phyloP scores from a whole-genome alignment of 192 early-diverging fungal genomes.

The Backusella mclennaniae region DNA sequence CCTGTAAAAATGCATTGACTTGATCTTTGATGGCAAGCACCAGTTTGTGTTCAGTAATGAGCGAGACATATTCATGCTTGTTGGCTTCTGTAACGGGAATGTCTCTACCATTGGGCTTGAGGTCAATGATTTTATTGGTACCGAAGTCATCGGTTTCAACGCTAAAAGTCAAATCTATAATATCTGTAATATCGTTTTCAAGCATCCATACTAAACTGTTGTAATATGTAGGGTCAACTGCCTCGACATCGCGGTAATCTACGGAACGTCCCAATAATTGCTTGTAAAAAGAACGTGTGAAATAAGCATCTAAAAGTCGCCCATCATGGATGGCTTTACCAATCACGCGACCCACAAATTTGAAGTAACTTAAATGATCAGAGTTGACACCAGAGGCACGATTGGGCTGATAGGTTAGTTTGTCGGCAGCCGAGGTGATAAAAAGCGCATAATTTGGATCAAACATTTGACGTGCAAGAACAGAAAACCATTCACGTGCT shows the following conservation, averaged over 20 bases:
- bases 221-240: slow-evolving; percentile 95
- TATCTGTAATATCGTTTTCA: slow-evolving; percentile 92
- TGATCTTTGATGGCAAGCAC: slow-evolving; percentile 90
- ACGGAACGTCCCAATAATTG: slow-evolving; percentile 89
- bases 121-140: slow-evolving; percentile 73
- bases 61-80: slow-evolving; percentile 93
- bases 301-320: slow-evolving; percentile 90
- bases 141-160: slow-evolving; percentile 95
- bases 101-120: slow-evolving; percentile 84
- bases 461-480: slow-evolving; percentile 95
- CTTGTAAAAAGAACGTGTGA: slow-evolving; percentile 99
- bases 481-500: slow-evolving; percentile 98
- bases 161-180: slow-evolving; percentile 93
- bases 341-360: slow-evolving; percentile 97
- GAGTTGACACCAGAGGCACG: slow-evolving; percentile 87
- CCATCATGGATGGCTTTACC: slow-evolving; percentile 99
- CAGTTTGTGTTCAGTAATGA: slow-evolving; percentile 90
- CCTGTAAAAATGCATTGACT: slow-evolving; percentile 87
- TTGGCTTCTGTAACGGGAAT: slow-evolving; percentile 92
- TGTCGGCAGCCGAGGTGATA: slow-evolving; percentile 91
- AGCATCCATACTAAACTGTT: slow-evolving; percentile 97
- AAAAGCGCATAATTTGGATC: slow-evolving; percentile 98
- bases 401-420: slow-evolving; percentile 98
- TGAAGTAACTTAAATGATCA: slow-evolving; percentile 93
- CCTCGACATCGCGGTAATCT: slow-evolving; percentile 97